phyloP scores from a whole-genome alignment of 306 rosid genomes.

The Neltuma alba region DNA sequence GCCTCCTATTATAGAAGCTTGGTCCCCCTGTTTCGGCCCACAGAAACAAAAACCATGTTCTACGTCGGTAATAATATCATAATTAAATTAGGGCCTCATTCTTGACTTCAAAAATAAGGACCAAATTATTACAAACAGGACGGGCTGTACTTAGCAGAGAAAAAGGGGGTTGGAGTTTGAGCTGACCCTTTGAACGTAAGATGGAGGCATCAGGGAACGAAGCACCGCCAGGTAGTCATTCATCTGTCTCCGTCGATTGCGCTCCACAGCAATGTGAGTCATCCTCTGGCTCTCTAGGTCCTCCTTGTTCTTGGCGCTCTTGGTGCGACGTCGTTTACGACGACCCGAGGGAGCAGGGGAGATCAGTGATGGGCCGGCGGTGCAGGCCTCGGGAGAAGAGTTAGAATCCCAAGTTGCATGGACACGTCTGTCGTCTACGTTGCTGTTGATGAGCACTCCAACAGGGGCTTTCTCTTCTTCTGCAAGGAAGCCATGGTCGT shows the following conservation, averaged over 20 bases:
- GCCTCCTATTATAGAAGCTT: constrained; percentile 92
- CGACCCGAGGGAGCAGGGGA: constrained; percentile 29
- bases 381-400: constrained; percentile 40
- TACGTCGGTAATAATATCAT: not conserved
- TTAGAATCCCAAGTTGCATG: constrained; percentile 41
- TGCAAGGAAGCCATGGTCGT: constrained; percentile 6
- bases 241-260: constrained; percentile 91
- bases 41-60: not conserved
- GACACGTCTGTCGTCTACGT: constrained; percentile 12
- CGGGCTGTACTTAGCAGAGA: not conserved
- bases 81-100: not conserved
- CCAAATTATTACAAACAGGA: constrained; percentile 2
- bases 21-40: constrained; percentile 66
- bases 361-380: not conserved
- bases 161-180: not conserved
- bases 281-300: constrained; percentile 87
- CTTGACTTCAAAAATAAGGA: not conserved
- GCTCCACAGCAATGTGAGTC: constrained; percentile 93
- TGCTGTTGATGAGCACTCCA: constrained; percentile 28
- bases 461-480: constrained; percentile 23
- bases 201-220: constrained; percentile 79
- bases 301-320: constrained; percentile 62
- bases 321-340: constrained; percentile 63
- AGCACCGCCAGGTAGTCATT: constrained; percentile 79
- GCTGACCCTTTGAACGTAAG: constrained; percentile 83